phyloP scores from a whole-genome alignment of 1,139 yeast species.

The Wickerhamiella pararugosa region DNA sequence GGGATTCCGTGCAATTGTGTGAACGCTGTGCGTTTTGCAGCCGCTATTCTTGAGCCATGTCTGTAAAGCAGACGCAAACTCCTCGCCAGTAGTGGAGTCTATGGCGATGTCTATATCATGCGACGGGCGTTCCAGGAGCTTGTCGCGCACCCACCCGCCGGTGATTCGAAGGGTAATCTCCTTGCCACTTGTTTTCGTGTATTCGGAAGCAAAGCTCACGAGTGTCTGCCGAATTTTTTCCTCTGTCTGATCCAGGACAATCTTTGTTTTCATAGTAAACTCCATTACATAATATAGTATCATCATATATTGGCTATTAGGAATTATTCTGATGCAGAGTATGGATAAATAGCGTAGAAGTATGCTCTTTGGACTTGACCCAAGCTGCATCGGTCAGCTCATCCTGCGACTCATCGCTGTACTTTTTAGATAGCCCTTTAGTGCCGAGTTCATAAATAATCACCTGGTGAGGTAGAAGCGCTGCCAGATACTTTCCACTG shows the following conservation, averaged over 20 bases:
- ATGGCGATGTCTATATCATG: constrained; percentile 89
- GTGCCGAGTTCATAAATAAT: too few species aligned
- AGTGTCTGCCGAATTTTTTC: constrained; percentile 33
- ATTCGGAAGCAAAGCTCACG: constrained; percentile 19
- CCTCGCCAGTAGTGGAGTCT: constrained; percentile 69
- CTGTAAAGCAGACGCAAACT: constrained; percentile 56
- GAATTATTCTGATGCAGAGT: too few species aligned
- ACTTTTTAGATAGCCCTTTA: too few species aligned
- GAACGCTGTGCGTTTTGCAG: constrained; percentile 37
- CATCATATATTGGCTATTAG: too few species aligned
- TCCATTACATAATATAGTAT: too few species aligned
- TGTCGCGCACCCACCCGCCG: constrained; percentile 99
- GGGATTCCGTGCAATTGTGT: constrained; percentile 82
- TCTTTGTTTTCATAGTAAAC: constrained; percentile 8
- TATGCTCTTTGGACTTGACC: too few species aligned
- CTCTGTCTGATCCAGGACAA: constrained; percentile 36
- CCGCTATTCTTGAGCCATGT: constrained; percentile 32
- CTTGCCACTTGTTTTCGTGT: constrained; percentile 12
- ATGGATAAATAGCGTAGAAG: too few species aligned
- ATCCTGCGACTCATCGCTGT: too few species aligned
- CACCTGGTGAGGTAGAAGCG: too few species aligned
- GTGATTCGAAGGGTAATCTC: constrained; percentile 58
- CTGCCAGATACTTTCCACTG: too few species aligned
- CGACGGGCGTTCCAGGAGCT: constrained; percentile 60
- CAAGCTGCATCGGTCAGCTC: too few species aligned